Evolutionary conservation across 805 yeast species (phyloP), one percentile per base, ranked within the genome.

Genomic region (Ogataea minuta): DNA sequence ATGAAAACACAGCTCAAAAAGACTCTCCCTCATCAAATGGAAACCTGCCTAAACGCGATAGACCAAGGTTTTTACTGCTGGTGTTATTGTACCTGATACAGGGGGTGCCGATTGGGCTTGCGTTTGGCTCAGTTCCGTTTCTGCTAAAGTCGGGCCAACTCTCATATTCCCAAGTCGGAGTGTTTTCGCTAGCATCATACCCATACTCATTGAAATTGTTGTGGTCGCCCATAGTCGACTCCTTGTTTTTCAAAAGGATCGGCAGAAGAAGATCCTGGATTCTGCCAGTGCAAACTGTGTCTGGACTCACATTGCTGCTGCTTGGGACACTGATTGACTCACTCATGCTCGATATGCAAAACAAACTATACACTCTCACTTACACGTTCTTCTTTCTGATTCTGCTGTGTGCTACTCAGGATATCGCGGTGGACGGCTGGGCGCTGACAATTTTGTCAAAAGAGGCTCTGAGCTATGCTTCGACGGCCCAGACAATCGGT

Each of bases 371-470:
- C 10, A 57, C 63, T 3, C 75, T 93, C 45, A 87, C 98, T 0
- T 50, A 68, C 34, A 71, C 78, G 41, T 93, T 93, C 63, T 85
- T 90, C 53, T 48, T 78, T 15, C 67, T 93, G 43, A 93, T 93
- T 23, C 76, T 91, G 42, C 70, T 90, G 44, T 90, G 97, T 66
- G 97, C 98, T 1, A 91, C 99, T 0, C 99, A 93, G 62, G 99
- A 93, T 59, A 93, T 93, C 40, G 98, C 99, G 0, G 99, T 93
- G 15, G 99, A 93, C 65, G 98, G 99, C 9, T 93, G 99, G 99
- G 97, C 98, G 0, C 67, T 93, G 55, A 93, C 96, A 1, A 79
- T 91, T 27, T 68, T 93, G 36, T 79, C 90, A 12, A 79, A 80
- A 17, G 77, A 76, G 19, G 83, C 95, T 10, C 69, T 93, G 45